Base-by-base conservation (phyloP, 75 land plant genomes). In the Ceratopteris richardii region DNA sequence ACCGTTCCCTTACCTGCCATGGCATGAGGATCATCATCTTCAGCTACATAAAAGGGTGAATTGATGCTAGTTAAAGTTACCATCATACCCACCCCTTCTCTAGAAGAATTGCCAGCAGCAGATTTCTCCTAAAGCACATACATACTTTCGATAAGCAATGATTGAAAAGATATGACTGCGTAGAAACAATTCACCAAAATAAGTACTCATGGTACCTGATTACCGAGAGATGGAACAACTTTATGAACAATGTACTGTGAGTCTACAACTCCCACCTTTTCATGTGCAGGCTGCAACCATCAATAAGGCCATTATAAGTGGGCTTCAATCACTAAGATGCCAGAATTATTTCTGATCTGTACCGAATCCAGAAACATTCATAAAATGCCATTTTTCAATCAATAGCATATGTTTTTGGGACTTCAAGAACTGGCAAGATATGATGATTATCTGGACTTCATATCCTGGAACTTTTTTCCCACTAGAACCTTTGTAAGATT, bases 251-350 rank as follows among this genome's bases (percentile, higher is more conserved):
- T 79, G 82, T 80, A 87, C 48, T 87, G 92, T 46, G 85, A 66
- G 73, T 87, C 92, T 18, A 87, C 82, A 31, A 87, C 92, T 67
- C 92, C 92, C 53, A 87, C 81, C 47, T 87, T 87, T 70, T 87
- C 88, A 62, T 87, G 84, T 48, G 88, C 88, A 63, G 88, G 88
- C 91, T 87, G 76, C 59, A 12, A n/a, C 13, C 41, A 33, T 42
- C 58, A 27, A 7, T 13, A 28, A 2, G n/a, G 23, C 2, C 5
- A 16, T 19, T 54, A 30, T 54, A 4, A 27, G n/a, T n/a, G n/a
- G n/a, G n/a, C n/a, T n/a, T n/a, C n/a, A n/a, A n/a, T n/a, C n/a
- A n/a, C n/a, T n/a, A n/a, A n/a, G n/a, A n/a, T n/a, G n/a, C n/a
- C n/a, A n/a, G n/a, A n/a, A n/a, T n/a, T n/a, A n/a, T n/a, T n/a